Percentiles rank a stretch among this genome's conserved stretches.
These are phyloP conservation scores for Helminthosporium solani DNA, from an alignment of 2,329 filamentous ascomycete genomes.

Conservation along the genomic window DNA sequence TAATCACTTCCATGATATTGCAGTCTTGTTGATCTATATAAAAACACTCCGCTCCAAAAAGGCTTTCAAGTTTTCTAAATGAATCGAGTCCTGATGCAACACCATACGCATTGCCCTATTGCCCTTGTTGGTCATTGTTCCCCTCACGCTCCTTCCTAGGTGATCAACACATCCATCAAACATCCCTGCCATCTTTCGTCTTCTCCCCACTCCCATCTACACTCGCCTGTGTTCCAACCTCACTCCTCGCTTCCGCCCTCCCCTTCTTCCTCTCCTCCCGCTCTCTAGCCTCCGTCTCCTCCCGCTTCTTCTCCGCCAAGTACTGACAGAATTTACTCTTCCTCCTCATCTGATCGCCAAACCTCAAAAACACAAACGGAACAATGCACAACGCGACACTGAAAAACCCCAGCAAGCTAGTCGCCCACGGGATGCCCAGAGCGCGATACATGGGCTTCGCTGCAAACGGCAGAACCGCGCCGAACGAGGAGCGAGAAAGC, in stretches of 20 bases:
- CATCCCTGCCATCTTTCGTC: background rate
- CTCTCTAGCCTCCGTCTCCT: constrained; percentile 27
- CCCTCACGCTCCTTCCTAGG: too few species aligned
- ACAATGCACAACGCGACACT: constrained; percentile 54
- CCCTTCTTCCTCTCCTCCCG: constrained; percentile 14
- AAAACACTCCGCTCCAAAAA: too few species aligned
- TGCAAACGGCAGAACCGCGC: constrained; percentile 57
- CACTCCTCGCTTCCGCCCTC: constrained; percentile 3
- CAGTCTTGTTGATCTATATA: too few species aligned
- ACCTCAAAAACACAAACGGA: constrained; percentile 60
- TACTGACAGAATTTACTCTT: constrained; percentile 64
- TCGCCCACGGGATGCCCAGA: constrained; percentile 69
- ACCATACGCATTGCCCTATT: too few species aligned
- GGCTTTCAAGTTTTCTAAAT: too few species aligned
- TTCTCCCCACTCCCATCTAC: constrained; percentile 14
- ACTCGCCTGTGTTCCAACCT: too few species aligned
- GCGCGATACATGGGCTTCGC: constrained; percentile 61
- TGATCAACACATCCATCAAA: background rate
- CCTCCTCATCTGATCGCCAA: constrained; percentile 55
- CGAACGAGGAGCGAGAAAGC: constrained; percentile 76
- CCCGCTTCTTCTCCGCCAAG: constrained; percentile 45
- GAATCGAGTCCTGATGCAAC: too few species aligned
- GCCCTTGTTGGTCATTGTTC: too few species aligned
- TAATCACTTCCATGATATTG: too few species aligned
- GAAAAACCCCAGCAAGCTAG: constrained; percentile 52